These are phyloP conservation scores for Malus sieversii DNA, from an alignment of 306 rosid species.

Conservation along the genomic window DNA sequence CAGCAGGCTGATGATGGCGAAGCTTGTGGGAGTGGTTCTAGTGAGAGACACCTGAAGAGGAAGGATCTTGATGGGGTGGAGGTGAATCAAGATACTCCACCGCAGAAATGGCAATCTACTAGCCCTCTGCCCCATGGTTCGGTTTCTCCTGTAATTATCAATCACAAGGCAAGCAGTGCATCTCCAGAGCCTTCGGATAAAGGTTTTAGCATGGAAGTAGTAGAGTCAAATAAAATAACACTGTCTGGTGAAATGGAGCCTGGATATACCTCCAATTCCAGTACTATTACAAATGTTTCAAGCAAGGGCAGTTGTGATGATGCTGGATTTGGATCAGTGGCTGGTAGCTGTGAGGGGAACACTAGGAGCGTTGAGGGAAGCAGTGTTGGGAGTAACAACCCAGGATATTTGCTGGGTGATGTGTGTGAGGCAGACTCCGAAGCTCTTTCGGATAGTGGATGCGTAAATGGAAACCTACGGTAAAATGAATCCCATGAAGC, in stretches of 20 bases:
- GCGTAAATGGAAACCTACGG: conserved; percentile 22
- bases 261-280: conserved; percentile 52
- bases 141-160: conserved; percentile 22
- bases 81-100: conserved; percentile 12
- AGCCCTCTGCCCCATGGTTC: conserved; percentile 29
- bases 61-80: conserved; percentile 16
- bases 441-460: conserved; percentile 13
- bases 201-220: conserved; percentile 23
- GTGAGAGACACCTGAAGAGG: conserved; percentile 35
- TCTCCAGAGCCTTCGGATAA: conserved; percentile 17
- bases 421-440: conserved; percentile 25
- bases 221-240: conserved; percentile 24
- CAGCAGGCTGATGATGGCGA: conserved; percentile 28
- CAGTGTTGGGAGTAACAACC: conserved; percentile 17
- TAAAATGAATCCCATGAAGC: conserved; percentile 28
- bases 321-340: conserved; percentile 30
- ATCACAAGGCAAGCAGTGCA: conserved; percentile 14
- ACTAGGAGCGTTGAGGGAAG: conserved; percentile 30
- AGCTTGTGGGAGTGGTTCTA: conserved; percentile 13
- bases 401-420: conserved; percentile 23
- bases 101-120: conserved; percentile 22
- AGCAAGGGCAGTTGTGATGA: conserved; percentile 57
- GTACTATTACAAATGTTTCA: conserved; percentile 40
- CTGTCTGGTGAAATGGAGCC: conserved; percentile 34
- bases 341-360: conserved; percentile 31